Percentiles rank a stretch among this genome's conserved stretches.
phyloP scores from a whole-genome alignment of 331 rosid genomes.

The Acacia concinna region DNA sequence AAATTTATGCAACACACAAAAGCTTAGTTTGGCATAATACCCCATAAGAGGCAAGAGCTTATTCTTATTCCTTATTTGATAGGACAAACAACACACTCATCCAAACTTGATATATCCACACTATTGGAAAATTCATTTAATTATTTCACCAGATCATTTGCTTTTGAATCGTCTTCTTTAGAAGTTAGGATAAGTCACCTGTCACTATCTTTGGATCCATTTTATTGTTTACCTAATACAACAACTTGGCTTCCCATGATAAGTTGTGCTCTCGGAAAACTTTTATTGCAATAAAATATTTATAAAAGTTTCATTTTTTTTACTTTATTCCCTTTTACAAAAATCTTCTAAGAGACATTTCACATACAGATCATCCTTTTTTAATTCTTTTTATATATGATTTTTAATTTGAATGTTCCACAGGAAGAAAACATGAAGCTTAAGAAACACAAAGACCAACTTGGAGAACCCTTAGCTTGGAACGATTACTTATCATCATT shows the following conservation, averaged over 20 bases:
- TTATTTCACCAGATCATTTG: neutral
- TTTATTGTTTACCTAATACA: neutral
- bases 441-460: conserved; percentile 59
- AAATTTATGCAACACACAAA: neutral
- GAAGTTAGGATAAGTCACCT: neutral
- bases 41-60: conserved; percentile 5
- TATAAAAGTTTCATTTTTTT: neutral
- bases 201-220: neutral
- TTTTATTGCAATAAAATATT: neutral
- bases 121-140: neutral
- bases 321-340: neutral
- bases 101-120: neutral
- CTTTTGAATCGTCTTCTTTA: neutral
- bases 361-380: neutral
- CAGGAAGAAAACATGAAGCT: conserved; percentile 87
- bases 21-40: neutral
- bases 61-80: conserved; percentile 29
- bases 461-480: conserved; percentile 73
- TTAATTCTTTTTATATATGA: neutral
- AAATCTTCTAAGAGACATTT: neutral
- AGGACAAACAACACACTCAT: neutral
- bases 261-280: neutral
- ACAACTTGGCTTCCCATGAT: neutral
- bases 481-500: conserved; percentile 82
- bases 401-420: conserved; percentile 15